phyloP scores from a whole-genome alignment of 306 rosid species.

The Trifolium pratense region DNA sequence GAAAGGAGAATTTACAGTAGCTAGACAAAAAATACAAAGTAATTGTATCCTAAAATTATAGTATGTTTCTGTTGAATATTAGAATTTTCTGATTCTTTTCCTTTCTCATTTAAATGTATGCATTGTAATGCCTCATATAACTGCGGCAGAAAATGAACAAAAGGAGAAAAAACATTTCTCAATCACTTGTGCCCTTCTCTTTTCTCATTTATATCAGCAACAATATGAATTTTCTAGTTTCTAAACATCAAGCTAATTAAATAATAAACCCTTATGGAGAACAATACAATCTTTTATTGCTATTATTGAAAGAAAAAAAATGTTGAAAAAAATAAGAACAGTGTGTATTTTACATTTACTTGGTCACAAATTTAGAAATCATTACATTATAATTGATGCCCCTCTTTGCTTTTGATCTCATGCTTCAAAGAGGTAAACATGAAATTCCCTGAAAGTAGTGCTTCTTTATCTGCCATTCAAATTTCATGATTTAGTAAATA shows the following conservation, averaged over 20 bases:
- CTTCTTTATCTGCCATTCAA: slow-evolving; percentile 80
- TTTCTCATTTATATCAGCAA: slow-evolving; percentile 27
- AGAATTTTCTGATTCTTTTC: too few species aligned
- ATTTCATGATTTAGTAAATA: slow-evolving; percentile 41
- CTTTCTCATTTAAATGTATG: too few species aligned
- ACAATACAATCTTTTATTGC: slow-evolving; percentile 7
- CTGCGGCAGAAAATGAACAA: too few species aligned
- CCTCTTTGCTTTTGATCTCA: slow-evolving; percentile 42
- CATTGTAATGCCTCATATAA: too few species aligned
- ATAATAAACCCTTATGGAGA: slow-evolving; percentile 22
- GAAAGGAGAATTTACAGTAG: too few species aligned
- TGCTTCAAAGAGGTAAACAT: slow-evolving; percentile 68
- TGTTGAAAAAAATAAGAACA: neutral
- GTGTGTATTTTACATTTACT: slow-evolving; percentile 11
- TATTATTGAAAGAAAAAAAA: slow-evolving; percentile 28
- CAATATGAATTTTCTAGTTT: slow-evolving; percentile 6
- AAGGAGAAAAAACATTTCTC: too few species aligned
- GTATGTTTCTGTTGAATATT: too few species aligned
- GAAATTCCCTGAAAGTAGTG: slow-evolving; percentile 80
- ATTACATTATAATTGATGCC: slow-evolving; percentile 39
- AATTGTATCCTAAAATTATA: too few species aligned
- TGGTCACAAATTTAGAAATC: slow-evolving; percentile 1
- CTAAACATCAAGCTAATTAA: slow-evolving; percentile 32
- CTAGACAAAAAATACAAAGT: too few species aligned
- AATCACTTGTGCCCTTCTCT: slow-evolving; percentile 16